A percentile compares a stretch with the other conserved stretches of the same genome.
Evolutionary conservation across 768 basidiomycete genomes (phyloP).

Genomic region (Boletus vinaceobasis): DNA sequence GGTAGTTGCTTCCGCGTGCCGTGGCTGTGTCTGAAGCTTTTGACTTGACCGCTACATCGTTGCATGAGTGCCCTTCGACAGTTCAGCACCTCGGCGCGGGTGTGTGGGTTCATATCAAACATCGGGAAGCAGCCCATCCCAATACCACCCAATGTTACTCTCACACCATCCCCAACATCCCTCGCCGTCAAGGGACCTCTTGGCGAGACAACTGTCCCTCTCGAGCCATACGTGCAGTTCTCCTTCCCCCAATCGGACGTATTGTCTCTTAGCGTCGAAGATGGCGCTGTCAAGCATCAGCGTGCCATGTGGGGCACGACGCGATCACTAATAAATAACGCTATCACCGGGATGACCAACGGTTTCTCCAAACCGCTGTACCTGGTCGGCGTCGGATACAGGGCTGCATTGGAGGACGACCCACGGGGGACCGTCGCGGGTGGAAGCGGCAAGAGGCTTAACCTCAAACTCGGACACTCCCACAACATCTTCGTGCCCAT

Average conservation of each 20-base stretch:
- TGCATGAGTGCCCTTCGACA: constrained; percentile 27
- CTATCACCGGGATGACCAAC: constrained; percentile 83
- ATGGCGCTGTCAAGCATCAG: constrained; percentile 70
- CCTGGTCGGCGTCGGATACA: constrained; percentile 93
- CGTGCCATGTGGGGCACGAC: constrained; percentile 95
- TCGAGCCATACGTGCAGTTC: constrained; percentile 46
- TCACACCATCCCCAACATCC: constrained; percentile 34
- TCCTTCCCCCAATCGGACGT: constrained; percentile 31
- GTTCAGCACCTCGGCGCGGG: constrained; percentile 50
- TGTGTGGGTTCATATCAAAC: constrained; percentile 52
- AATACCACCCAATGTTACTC: constrained; percentile 47
- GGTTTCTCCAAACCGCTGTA: constrained; percentile 82
- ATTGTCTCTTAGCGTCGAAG: constrained; percentile 44
- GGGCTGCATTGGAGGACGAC: constrained; percentile 81
- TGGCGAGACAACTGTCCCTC: constrained; percentile 46
- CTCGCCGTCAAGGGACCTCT: constrained; percentile 59
- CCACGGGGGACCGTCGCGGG: constrained; percentile 59
- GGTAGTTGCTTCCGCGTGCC: no score
- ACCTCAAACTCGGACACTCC: constrained; percentile 91
- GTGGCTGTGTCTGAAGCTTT: not conserved
- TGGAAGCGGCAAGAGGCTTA: constrained; percentile 64
- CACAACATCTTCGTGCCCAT: constrained; percentile 83
- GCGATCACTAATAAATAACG: constrained; percentile 85
- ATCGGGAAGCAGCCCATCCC: constrained; percentile 60
- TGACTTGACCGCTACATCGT: not conserved